Base-by-base conservation (phyloP, 2,329 filamentous ascomycete genomes). In the Colletotrichum phormii region DNA sequence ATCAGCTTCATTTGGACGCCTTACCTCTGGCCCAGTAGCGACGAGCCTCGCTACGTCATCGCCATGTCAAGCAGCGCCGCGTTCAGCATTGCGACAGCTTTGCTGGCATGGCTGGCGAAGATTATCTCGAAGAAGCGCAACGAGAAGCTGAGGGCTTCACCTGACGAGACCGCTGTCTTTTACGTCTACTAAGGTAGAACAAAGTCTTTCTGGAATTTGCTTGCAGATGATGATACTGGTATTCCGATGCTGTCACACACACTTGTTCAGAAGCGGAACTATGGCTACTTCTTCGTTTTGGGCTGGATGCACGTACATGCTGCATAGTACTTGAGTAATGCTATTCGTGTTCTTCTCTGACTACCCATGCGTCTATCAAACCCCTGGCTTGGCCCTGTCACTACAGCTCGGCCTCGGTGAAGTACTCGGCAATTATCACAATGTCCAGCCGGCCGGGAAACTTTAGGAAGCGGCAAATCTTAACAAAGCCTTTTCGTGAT, bases 1-100 rank as follows among this genome's bases (percentile, higher is more conserved):
- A 15, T 77, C 49, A 75, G 74, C 42, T 84, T 84, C 67, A 82
- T 85, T 35, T 85, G 82, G 81, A 84, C 82, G 4, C 82, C 83
- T 2, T 85, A 85, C 72, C 77, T 85, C 9, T 85, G 82, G 80
- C 81, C 82, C 2, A 79, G 81, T 49, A 79, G 74, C 22, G 81
- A 84, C 65, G 80, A 78, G 64, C 84, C 83, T 0, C 78, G 81
- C n/a, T 85, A 84, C 68, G 75, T 78, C 5, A 82, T 82, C 49
- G 83, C 83, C 24, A 82, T 85, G 79, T 76, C 75, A 2, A 73
- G 66, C 51, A 74, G 72, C 5, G 75, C 74, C 59, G 83, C 84
- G n/a, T 78, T 80, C 75, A 83, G 82, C 18, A 75, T 82, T 37
- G 81, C 80, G 3, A 82, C 80, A 31, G 81, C 81, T 4, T 60